Evolutionary conservation across 306 rosid species (phyloP), one percentile per base, ranked within the genome.

Genomic region (Vachellia collinsii): DNA sequence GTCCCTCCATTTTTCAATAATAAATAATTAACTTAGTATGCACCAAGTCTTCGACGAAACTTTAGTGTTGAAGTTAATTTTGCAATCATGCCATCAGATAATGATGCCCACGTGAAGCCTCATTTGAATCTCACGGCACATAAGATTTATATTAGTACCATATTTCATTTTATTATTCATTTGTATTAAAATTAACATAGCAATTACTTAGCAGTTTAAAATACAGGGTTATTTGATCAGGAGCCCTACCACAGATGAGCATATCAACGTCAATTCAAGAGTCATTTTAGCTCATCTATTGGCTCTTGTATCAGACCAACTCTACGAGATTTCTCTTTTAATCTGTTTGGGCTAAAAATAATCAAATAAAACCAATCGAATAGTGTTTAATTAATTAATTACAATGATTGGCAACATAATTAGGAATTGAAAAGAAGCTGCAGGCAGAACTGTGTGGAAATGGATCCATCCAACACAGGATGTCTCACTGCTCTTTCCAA

Each of bases 281-380:
- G 43, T 80, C 54, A 29, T 47, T 11, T 80, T 80, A 10, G 79
- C 79, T 64, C 79, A 80, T 53, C 79, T 69, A 42, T 50, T 80
- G 83, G 79, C 69, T 9, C 79, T 80, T 11, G 75, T 80, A 48
- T 74, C 83, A 25, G 75, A 74, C 22, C 19, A 74, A 11, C 83
- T 80, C 72, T 80, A 39, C 54, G 79, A 80, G 75, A 79, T 80
- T 46, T 36, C 6, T 22, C 17, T 51, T 14, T 47, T 43, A 48
- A 19, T 59, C 4, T 25, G 3, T 12, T 61, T 10, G 6, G 16
- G 14, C 25, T 20, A 22, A 59, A 58, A 59, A 22, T 11, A n/a
- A n/a, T 23, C 9, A 22, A 22, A 11, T 22, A 20, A 22, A n/a
- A n/a, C n/a, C n/a, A n/a, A n/a, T n/a, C n/a, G n/a, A n/a, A n/a